Percentiles rank a stretch among this genome's conserved stretches.
Evolutionary conservation across 2,329 filamentous ascomycete species (phyloP).

Genomic region (Trichoderma atroviride): DNA sequence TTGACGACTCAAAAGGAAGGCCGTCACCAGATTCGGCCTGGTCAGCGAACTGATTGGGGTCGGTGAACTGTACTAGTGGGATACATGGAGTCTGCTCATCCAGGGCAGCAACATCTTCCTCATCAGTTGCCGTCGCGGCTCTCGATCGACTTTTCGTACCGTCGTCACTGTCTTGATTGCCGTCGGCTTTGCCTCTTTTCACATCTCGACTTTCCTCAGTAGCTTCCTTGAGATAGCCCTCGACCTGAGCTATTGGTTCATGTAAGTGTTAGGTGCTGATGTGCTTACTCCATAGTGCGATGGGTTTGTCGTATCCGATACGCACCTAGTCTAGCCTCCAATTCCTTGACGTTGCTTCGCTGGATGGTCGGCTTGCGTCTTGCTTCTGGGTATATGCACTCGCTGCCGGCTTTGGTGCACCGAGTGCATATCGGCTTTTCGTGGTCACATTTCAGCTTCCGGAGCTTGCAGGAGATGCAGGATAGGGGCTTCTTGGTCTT

Average conservation of each 20-base stretch:
- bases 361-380: slow-evolving; percentile 86
- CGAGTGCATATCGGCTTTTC: slow-evolving; percentile 76
- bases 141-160: neutral
- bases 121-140: neutral
- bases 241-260: slow-evolving; percentile 68
- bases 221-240: slow-evolving; percentile 73
- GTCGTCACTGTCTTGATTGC: neutral
- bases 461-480: slow-evolving; percentile 80
- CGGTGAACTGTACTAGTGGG: slow-evolving; percentile 15
- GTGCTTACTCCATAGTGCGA: neutral
- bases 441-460: slow-evolving; percentile 88
- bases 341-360: slow-evolving; percentile 83
- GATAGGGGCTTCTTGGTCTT: slow-evolving; percentile 59
- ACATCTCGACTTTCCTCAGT: slow-evolving; percentile 39
- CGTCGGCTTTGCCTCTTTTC: neutral
- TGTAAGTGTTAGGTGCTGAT: neutral
- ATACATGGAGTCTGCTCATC: slow-evolving; percentile 3
- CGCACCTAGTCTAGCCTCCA: slow-evolving; percentile 83
- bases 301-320: neutral
- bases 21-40: slow-evolving; percentile 21
- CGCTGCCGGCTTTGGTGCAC: slow-evolving; percentile 71
- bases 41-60: slow-evolving; percentile 21
- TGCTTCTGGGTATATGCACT: slow-evolving; percentile 87
- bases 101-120: slow-evolving; percentile 3
- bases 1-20: slow-evolving; percentile 27